Evolutionary conservation across 2,329 filamentous ascomycete species (phyloP).

Genomic region (Nemania sp.): DNA sequence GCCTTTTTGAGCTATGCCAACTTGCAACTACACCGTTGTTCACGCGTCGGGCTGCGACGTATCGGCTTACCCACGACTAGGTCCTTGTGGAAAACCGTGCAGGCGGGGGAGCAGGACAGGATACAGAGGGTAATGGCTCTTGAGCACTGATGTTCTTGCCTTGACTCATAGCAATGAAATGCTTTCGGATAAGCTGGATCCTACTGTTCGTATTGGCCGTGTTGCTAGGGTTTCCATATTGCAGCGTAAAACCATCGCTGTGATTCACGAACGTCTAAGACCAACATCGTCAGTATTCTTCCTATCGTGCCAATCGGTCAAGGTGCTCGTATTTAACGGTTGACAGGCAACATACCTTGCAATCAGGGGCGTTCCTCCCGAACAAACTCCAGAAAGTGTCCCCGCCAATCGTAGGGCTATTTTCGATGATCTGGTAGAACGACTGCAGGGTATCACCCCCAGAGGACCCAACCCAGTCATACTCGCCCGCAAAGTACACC

Average conservation of each 20-base stretch:
- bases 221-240: slow-evolving; percentile 59
- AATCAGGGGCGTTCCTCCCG: slow-evolving; percentile 59
- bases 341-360: slow-evolving; percentile 50
- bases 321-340: background rate
- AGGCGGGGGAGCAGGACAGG: slow-evolving; percentile 52
- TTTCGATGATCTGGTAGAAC: slow-evolving; percentile 58
- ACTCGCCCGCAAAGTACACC: slow-evolving; percentile 61
- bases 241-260: slow-evolving; percentile 58
- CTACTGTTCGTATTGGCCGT: slow-evolving; percentile 53
- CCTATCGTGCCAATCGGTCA: background rate
- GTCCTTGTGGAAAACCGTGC: background rate
- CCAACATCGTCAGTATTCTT: slow-evolving; percentile 1
- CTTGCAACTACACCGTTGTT: background rate
- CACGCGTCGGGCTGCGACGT: background rate
- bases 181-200: slow-evolving; percentile 58
- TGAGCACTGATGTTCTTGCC: slow-evolving; percentile 50
- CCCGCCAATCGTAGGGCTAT: slow-evolving; percentile 54
- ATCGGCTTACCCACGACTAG: background rate
- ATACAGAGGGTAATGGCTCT: slow-evolving; percentile 54
- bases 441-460: slow-evolving; percentile 52
- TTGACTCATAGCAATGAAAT: slow-evolving; percentile 57
- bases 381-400: slow-evolving; percentile 62
- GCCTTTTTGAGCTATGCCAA: background rate
- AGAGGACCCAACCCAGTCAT: slow-evolving; percentile 57
- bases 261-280: slow-evolving; percentile 58